phyloP scores from a whole-genome alignment of 1,284 basidiomycete species.

The Rhodotorula sp. region DNA sequence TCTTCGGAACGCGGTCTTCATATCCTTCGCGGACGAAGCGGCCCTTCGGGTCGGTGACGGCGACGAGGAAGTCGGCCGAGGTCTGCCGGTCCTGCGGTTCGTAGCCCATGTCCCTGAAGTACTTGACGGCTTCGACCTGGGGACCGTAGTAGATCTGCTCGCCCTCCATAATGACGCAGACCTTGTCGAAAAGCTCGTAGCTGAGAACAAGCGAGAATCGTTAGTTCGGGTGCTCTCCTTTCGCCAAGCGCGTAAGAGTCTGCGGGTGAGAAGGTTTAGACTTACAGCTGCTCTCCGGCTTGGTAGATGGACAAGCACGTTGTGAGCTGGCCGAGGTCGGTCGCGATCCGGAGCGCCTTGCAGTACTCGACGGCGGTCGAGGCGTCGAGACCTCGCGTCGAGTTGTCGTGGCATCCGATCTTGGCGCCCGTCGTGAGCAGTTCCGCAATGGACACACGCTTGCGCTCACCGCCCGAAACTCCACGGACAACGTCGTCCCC shows the following conservation, averaged over 20 bases:
- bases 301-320: slow-evolving; percentile 56
- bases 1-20: slow-evolving; percentile 55
- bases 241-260: too few relatives aligned
- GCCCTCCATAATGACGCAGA: slow-evolving; percentile 66
- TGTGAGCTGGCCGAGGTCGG: slow-evolving; percentile 46
- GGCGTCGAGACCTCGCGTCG: slow-evolving; percentile 71
- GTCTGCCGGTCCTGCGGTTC: slow-evolving; percentile 66
- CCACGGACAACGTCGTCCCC: slow-evolving; percentile 61
- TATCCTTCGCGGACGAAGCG: slow-evolving; percentile 49
- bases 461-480: slow-evolving; percentile 58
- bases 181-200: slow-evolving; percentile 61
- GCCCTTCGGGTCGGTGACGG: slow-evolving; percentile 53
- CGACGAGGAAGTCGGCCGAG: slow-evolving; percentile 56
- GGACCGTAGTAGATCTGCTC: slow-evolving; percentile 67
- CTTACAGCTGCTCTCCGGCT: slow-evolving; percentile 41
- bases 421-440: slow-evolving; percentile 51
- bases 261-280: background rate
- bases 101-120: slow-evolving; percentile 78
- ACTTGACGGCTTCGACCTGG: slow-evolving; percentile 68
- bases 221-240: slow-evolving; percentile 54
- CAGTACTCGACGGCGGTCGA: slow-evolving; percentile 60
- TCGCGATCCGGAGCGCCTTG: slow-evolving; percentile 52
- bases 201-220: background rate
- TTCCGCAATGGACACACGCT: slow-evolving; percentile 61
- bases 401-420: slow-evolving; percentile 52